Base-by-base conservation (phyloP, 2,329 filamentous ascomycete species). In the Neospermospora avenae region DNA sequence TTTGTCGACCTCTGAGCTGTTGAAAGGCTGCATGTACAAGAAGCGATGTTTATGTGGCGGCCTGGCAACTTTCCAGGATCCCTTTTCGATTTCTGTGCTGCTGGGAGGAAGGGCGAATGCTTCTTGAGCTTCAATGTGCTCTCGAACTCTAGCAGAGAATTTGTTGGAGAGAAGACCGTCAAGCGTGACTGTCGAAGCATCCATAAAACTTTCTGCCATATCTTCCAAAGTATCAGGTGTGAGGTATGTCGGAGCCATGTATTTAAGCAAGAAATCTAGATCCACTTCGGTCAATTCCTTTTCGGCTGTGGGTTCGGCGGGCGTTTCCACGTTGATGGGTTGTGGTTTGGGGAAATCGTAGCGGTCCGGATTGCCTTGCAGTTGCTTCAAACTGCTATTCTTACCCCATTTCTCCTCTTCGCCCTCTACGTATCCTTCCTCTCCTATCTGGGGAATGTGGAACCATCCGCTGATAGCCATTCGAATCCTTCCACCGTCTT, bases 391-490 rank as follows among this genome's bases (percentile, higher is more conserved):
- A 69, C 92, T 93, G 75, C 93, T 98, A 75, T 91, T 91, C 74
- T 91, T 88, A 13, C 90, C 91, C 64, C 96, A 84, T 72, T 88
- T 89, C 77, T 96, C 91, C 74, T 98, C 93, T 57, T 95, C 82
- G 3, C 93, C 95, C 72, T 89, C 80, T 68, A 96, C 86, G 69
- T 89, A 99, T 45, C 95, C 95, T 25, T 96, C 91, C 74, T 99
- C 95, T 58, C 93, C 93, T 68, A 90, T 77, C 76, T 99, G 95
- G 0, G 95, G 95, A 65, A 99, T 98, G 75, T 99, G 95, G 75
- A 96, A 99, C 95, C 95, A 99, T 55, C 95, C 95, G 72, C 91
- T 96, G 72, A 99, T 96, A 54, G 95, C 95, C 93, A 99, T 98
- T 67, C 95, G 87, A 52, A 97, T 85, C 51, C 91, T 84, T 0